These are phyloP conservation scores for Herpetospermum pedunculosum DNA, from an alignment of 306 rosid genomes.

Conservation along the genomic window DNA sequence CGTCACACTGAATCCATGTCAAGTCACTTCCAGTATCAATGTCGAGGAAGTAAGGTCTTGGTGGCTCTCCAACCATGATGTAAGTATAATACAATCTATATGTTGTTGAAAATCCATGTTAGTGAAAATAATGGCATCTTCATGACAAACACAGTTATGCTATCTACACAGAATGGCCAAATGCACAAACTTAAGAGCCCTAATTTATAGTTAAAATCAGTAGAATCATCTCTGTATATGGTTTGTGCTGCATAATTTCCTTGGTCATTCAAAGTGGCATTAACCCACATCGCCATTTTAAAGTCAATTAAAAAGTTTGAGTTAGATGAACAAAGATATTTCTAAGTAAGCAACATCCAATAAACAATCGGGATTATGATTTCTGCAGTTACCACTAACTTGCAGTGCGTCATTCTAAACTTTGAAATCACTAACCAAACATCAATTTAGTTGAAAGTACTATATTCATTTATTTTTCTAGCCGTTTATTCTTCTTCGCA, in stretches of 20 bases:
- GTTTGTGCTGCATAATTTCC: neutral
- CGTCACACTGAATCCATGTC: constrained; percentile 83
- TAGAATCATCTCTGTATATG: neutral
- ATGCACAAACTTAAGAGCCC: neutral
- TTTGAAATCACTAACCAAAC: neutral
- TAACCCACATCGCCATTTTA: neutral
- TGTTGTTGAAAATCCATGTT: constrained; percentile 6
- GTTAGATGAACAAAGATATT: neutral
- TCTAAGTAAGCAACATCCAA: neutral
- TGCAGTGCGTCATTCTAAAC: neutral
- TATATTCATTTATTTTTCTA: neutral
- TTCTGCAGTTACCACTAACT: neutral
- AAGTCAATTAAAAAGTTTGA: neutral
- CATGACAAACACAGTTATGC: neutral
- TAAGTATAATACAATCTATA: constrained; percentile 60
- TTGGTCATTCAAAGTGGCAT: neutral
- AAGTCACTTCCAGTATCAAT: constrained; percentile 85
- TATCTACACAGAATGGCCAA: neutral
- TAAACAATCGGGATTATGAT: neutral
- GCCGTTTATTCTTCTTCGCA: neutral
- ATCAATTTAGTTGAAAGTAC: neutral
- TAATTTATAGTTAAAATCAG: neutral
- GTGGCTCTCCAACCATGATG: constrained; percentile 58
- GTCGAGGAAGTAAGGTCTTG: constrained; percentile 60
- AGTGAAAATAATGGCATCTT: neutral